Conservation (phyloP, 2,329 filamentous ascomycete species). For the Cordyceps fumosorosea region DNA sequence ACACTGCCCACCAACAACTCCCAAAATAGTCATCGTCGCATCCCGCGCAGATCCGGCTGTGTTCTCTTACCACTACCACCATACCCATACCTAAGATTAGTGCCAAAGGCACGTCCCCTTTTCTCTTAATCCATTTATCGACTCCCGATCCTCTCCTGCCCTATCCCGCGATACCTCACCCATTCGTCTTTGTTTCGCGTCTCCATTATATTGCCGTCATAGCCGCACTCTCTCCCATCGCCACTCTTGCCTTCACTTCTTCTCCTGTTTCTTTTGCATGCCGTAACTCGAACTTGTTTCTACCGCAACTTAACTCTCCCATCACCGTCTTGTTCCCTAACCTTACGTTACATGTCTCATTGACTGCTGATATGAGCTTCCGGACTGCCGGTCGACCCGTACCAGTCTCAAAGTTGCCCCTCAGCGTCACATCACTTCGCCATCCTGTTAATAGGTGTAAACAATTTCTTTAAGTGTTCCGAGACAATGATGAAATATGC, state of each 20-base stretch:
- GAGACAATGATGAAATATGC: constrained; percentile 16
- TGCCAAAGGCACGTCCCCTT: background rate
- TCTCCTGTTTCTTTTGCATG: background rate
- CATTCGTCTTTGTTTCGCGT: constrained; percentile 3
- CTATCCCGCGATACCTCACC: background rate
- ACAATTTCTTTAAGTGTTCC: background rate
- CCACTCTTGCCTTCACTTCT: background rate
- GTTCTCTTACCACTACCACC: background rate
- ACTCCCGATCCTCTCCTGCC: too few relatives aligned
- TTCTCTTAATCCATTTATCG: background rate
- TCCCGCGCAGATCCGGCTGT: constrained; percentile 1
- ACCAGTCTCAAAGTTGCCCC: background rate
- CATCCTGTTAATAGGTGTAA: background rate
- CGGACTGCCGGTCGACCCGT: background rate
- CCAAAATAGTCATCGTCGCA: background rate
- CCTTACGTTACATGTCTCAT: background rate
- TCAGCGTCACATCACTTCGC: background rate
- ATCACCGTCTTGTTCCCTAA: background rate
- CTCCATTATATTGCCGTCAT: constrained; percentile 4
- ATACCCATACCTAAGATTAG: background rate
- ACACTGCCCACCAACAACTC: background rate
- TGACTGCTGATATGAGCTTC: background rate
- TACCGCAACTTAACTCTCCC: background rate
- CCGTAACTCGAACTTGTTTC: background rate
- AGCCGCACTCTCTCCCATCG: background rate